Evolutionary conservation across 2,329 filamentous ascomycete genomes (phyloP), one percentile per base, ranked within the genome.

Genomic region (Sclerotinia minor): DNA sequence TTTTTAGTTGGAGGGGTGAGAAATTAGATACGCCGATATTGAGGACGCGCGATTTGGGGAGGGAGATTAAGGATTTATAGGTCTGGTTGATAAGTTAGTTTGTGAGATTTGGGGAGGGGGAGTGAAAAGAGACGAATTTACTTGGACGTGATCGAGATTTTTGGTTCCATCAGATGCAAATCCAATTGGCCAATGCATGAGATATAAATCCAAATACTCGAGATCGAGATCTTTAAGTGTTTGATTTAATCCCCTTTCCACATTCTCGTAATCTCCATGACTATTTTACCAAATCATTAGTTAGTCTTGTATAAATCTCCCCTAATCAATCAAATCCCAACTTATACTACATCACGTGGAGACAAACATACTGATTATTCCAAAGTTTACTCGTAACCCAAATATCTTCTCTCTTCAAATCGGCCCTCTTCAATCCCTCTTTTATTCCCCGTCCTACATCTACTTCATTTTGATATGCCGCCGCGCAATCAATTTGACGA

Each of bases 11-110:
- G 1, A 45, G n/a, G 1, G 69, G 91, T 71, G 84, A 89, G 78
- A 95, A 94, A 84, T 95, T 96, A 78, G 89, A 92, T 67, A 94
- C 89, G 73, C 91, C 91, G 76, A 94, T 92, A 81, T 91, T 92
- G 79, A 84, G 85, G 65, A 90, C 89, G 79, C 91, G 91, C 78
- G 87, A 87, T 55, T 84, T 86, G 19, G 79, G 85, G n/a, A 87
- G 80, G 55, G 91, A 81, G 81, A 88, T 89, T 80, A 91, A 81
- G 79, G 88, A 87, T 68, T 82, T 80, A 85, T 84, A 95, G 19
- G 92, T 95, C 79, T 94, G 90, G 90, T 92, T 81, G 32, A 4
- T 29, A n/a, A n/a, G 38, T 91, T 93, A 81, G 44, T 47, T 17
- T 0, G 38, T 17, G 38, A 41, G 9, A 3, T 4, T 17, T 29